These are phyloP conservation scores for Candida tibetensis DNA, from an alignment of 805 yeast species.

Conservation along the genomic window DNA sequence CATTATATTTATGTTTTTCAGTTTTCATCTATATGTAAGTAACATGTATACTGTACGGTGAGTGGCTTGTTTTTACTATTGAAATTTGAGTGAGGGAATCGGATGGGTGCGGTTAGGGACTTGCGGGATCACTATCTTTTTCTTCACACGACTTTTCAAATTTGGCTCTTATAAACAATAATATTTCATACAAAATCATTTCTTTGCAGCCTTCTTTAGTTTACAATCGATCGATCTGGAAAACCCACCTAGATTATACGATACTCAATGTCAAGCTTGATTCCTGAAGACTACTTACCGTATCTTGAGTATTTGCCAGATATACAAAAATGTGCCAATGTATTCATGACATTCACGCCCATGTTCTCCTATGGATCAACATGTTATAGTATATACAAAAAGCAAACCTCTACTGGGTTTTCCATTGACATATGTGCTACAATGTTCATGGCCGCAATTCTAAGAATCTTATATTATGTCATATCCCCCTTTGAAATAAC, in stretches of 20 bases:
- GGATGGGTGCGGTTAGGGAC: too few species aligned
- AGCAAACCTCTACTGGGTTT: slow-evolving; percentile 72
- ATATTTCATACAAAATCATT: not conserved
- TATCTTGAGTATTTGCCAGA: slow-evolving; percentile 28
- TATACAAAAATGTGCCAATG: slow-evolving; percentile 55
- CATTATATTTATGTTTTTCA: too few species aligned
- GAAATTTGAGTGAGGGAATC: too few species aligned
- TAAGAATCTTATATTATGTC: slow-evolving; percentile 73
- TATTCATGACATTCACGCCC: slow-evolving; percentile 77
- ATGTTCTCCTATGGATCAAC: slow-evolving; percentile 85
- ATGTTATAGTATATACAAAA: slow-evolving; percentile 60
- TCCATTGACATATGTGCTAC: slow-evolving; percentile 92
- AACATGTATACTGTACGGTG: too few species aligned
- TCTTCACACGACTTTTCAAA: not conserved
- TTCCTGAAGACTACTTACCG: slow-evolving; percentile 21
- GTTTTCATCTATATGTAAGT: too few species aligned
- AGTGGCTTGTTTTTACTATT: too few species aligned
- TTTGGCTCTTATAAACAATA: too few species aligned
- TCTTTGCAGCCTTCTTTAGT: slow-evolving; percentile 2
- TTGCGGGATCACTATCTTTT: not conserved
- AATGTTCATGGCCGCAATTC: slow-evolving; percentile 73
- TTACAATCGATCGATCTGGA: too few species aligned
- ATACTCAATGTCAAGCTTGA: slow-evolving; percentile 9
- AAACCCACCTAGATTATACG: not conserved
- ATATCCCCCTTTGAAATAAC: slow-evolving; percentile 82